These are phyloP conservation scores for Phytophthora nicotianae DNA, from an alignment of 352 stramenopile species.

Conservation along the genomic window DNA sequence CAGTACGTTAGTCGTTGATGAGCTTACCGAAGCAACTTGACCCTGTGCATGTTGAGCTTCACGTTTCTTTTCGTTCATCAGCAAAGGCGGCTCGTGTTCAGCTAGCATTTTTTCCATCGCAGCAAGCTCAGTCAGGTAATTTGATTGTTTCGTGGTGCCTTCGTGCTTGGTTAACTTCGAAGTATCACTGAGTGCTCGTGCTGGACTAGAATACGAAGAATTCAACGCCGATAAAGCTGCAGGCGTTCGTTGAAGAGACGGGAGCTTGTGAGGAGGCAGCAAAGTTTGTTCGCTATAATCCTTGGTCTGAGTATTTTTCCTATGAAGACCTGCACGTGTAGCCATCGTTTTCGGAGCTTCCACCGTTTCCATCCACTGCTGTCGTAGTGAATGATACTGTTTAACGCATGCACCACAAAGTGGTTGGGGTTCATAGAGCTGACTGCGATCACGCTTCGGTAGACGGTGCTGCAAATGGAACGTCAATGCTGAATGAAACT, in stretches of 20 bases:
- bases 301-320: neutral
- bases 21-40: neutral
- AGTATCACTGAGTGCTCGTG: neutral
- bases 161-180: neutral
- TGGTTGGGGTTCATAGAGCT: slow-evolving; percentile 64
- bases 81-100: slow-evolving; percentile 23
- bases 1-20: neutral
- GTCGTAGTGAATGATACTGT: slow-evolving; percentile 50
- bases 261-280: slow-evolving; percentile 18
- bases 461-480: slow-evolving; percentile 68
- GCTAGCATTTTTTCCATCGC: slow-evolving; percentile 63
- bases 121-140: slow-evolving; percentile 57
- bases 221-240: slow-evolving; percentile 2
- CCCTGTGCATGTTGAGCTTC: neutral
- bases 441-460: slow-evolving; percentile 50
- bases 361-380: slow-evolving; percentile 42
- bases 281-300: slow-evolving; percentile 8
- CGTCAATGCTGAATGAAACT: slow-evolving; percentile 43
- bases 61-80: slow-evolving; percentile 11
- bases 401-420: slow-evolving; percentile 53
- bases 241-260: slow-evolving; percentile 15
- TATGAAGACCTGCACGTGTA: neutral
- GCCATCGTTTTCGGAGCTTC: neutral
- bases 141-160: slow-evolving; percentile 7
- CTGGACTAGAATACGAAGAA: slow-evolving; percentile 2